Evolutionary conservation across 164 flowering plant genomes (phyloP).

Genomic region (Taxillus chinensis): DNA sequence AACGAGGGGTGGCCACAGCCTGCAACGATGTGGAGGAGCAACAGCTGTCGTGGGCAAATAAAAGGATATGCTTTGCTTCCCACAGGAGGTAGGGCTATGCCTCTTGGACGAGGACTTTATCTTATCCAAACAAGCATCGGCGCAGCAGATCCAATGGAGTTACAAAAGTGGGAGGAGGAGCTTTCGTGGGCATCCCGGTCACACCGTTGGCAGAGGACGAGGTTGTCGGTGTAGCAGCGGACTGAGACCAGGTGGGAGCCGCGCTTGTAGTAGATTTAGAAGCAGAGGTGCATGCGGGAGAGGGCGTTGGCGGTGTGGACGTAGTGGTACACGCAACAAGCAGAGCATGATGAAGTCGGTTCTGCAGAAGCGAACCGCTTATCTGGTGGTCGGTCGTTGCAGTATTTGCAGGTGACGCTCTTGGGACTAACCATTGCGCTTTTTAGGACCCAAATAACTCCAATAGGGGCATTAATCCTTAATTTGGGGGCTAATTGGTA

Average conservation of each 20-base stretch:
- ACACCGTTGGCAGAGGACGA: slow-evolving; percentile 53
- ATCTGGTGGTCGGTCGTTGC: slow-evolving; percentile 30
- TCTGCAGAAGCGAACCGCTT: slow-evolving; percentile 58
- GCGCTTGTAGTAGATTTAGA: slow-evolving; percentile 63
- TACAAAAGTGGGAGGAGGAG: slow-evolving; percentile 31
- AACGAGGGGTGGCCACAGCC: too few species aligned
- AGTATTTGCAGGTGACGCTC: slow-evolving; percentile 48
- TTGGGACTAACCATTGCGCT: background rate
- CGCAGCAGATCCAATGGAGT: slow-evolving; percentile 5
- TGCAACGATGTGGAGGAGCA: slow-evolving; percentile 25
- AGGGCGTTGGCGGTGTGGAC: slow-evolving; percentile 71
- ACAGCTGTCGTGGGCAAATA: slow-evolving; percentile 40
- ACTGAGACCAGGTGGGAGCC: slow-evolving; percentile 39
- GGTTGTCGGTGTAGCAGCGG: slow-evolving; percentile 38
- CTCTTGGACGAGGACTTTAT: slow-evolving; percentile 11
- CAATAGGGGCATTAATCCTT: too few species aligned
- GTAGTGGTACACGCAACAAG: slow-evolving; percentile 46
- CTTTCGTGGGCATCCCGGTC: slow-evolving; percentile 55
- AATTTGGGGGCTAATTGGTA: too few species aligned
- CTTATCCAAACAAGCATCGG: slow-evolving; percentile 8
- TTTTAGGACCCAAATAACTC: background rate
- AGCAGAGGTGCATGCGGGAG: slow-evolving; percentile 45
- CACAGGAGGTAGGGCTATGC: slow-evolving; percentile 22
- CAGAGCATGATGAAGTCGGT: slow-evolving; percentile 84
- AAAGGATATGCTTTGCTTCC: slow-evolving; percentile 48